Evolutionary conservation across 345 rosid species (phyloP).

Genomic region (Melaleuca quinquenervia): DNA sequence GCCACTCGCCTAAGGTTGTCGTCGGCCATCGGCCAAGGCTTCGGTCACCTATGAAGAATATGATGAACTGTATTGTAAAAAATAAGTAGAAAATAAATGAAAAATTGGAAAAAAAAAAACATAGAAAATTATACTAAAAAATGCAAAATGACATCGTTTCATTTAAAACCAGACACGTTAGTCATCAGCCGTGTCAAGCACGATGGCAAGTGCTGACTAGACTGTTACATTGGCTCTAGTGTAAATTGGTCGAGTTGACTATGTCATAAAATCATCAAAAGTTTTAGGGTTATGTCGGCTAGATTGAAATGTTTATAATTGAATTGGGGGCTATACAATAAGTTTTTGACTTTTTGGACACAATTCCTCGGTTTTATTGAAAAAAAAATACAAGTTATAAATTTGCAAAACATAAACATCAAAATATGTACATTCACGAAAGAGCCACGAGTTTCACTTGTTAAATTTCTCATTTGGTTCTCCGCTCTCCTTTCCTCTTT

Average conservation of each 20-base stretch:
- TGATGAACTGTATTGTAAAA: background rate
- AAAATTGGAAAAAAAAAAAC: too few relatives aligned
- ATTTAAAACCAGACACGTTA: fast-evolving
- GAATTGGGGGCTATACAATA: fast-evolving
- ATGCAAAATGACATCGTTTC: background rate
- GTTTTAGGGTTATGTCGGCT: background rate
- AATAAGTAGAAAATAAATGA: too few relatives aligned
- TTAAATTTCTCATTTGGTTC: too few relatives aligned
- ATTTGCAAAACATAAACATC: too few relatives aligned
- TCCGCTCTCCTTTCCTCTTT: too few relatives aligned
- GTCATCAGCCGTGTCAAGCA: fast-evolving
- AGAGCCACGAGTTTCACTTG: too few relatives aligned
- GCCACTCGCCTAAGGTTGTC: background rate
- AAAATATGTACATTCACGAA: too few relatives aligned
- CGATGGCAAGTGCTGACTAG: fast-evolving
- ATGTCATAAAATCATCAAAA: fast-evolving
- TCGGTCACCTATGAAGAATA: fast-evolving
- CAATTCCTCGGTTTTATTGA: background rate
- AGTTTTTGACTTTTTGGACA: background rate
- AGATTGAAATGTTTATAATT: background rate
- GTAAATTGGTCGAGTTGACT: background rate
- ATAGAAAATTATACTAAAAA: background rate
- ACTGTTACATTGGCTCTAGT: background rate
- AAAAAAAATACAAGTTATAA: too few relatives aligned
- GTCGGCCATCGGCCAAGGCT: fast-evolving